Evolutionary conservation across 768 basidiomycete genomes (phyloP).

Genomic region (Polyporus arcularius): DNA sequence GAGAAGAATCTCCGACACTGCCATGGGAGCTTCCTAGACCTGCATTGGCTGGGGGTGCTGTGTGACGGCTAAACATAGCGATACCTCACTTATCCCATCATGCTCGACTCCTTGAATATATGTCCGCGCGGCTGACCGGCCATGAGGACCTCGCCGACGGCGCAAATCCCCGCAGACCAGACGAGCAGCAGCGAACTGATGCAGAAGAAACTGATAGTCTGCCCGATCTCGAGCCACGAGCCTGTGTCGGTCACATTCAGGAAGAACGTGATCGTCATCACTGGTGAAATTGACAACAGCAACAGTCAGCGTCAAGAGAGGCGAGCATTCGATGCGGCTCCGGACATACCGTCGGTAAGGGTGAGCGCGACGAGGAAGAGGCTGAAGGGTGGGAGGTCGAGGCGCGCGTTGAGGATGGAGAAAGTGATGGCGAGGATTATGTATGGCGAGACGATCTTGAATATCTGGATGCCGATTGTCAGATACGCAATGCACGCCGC

Average conservation of each 20-base stretch:
- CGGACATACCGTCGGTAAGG: slow-evolving; percentile 62
- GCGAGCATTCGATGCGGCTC: not conserved
- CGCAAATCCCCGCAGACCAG: slow-evolving; percentile 79
- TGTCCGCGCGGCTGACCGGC: slow-evolving; percentile 25
- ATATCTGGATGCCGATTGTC: slow-evolving; percentile 47
- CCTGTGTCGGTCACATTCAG: slow-evolving; percentile 79
- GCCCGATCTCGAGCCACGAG: slow-evolving; percentile 89
- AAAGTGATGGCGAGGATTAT: slow-evolving; percentile 71
- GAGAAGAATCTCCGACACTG: too few species aligned
- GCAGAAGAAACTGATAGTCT: slow-evolving; percentile 86
- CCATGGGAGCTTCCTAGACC: too few species aligned
- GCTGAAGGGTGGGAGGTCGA: slow-evolving; percentile 76
- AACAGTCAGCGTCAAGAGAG: not conserved
- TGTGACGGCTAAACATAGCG: too few species aligned
- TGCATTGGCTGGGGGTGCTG: too few species aligned
- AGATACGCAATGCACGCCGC: not conserved
- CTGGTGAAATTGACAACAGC: slow-evolving; percentile 35
- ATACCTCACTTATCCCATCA: too few species aligned
- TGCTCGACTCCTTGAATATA: too few species aligned
- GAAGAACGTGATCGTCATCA: slow-evolving; percentile 85
- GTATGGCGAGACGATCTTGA: slow-evolving; percentile 83
- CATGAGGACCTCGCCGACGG: slow-evolving; percentile 73
- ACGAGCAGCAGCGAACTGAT: slow-evolving; percentile 78
- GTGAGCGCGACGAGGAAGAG: slow-evolving; percentile 77
- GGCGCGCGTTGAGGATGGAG: slow-evolving; percentile 64